Evolutionary conservation across 805 yeast genomes (phyloP).

Genomic region (Ogataea polymorpha): DNA sequence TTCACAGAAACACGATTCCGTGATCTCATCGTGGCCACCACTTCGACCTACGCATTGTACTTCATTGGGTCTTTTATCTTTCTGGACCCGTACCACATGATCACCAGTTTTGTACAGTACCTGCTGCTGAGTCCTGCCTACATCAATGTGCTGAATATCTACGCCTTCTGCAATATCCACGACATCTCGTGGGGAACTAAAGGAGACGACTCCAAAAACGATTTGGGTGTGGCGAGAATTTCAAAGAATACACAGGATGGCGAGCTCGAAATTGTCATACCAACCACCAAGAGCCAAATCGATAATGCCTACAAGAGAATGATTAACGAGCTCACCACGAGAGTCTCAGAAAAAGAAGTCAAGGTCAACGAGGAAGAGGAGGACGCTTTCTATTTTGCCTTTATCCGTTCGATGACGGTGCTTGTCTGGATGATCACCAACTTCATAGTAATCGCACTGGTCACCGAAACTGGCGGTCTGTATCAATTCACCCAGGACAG

Average conservation of each 20-base stretch:
- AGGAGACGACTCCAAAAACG: conserved; percentile 71
- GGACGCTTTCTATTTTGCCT: conserved; percentile 83
- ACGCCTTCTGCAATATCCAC: conserved; percentile 94
- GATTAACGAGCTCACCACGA: conserved; percentile 52
- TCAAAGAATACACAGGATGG: conserved; percentile 52
- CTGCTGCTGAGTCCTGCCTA: conserved; percentile 83
- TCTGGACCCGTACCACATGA: conserved; percentile 90
- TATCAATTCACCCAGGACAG: conserved; percentile 40
- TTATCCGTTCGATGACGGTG: conserved; percentile 85
- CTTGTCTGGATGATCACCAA: conserved; percentile 87
- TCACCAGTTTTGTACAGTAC: conserved; percentile 84
- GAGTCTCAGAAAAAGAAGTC: conserved; percentile 26
- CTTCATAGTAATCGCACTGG: conserved; percentile 76
- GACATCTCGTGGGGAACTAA: conserved; percentile 98
- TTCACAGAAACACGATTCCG: conserved; percentile 72
- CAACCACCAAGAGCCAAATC: conserved; percentile 73
- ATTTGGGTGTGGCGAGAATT: conserved; percentile 77
- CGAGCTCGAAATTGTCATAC: conserved; percentile 65
- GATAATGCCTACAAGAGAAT: conserved; percentile 70
- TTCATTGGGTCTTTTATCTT: conserved; percentile 74
- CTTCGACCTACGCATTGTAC: conserved; percentile 80
- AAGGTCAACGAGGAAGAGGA: conserved; percentile 38
- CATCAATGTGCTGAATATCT: conserved; percentile 85
- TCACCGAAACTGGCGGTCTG: conserved; percentile 80
- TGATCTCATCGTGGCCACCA: conserved; percentile 81